Evolutionary conservation across 352 stramenopile species (phyloP).

Genomic region (Phytophthora ohioensis): DNA sequence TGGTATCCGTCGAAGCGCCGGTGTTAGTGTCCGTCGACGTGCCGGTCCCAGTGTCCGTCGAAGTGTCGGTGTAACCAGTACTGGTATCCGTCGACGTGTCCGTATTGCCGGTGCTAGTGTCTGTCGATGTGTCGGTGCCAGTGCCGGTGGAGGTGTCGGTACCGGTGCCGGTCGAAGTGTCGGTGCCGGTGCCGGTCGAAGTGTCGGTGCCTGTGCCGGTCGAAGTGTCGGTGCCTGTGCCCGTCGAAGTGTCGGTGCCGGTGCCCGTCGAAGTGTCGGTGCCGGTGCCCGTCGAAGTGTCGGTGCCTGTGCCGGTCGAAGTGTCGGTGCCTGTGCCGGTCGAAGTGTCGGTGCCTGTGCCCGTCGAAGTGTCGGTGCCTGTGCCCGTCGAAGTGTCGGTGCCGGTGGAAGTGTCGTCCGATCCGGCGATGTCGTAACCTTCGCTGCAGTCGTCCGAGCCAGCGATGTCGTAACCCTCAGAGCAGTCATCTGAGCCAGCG

Average conservation of each 20-base stretch:
- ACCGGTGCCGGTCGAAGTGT: neutral
- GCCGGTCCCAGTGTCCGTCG: conserved; percentile 1
- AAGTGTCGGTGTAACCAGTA: conserved; percentile 12
- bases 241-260: neutral
- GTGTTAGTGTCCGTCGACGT: conserved; percentile 6
- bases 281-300: neutral
- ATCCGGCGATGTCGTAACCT: conserved; percentile 29
- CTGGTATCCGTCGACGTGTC: conserved; percentile 18
- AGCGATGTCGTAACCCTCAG: conserved; percentile 37
- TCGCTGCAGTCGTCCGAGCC: conserved; percentile 32
- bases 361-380: neutral
- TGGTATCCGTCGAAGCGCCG: neutral
- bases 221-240: neutral
- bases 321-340: neutral
- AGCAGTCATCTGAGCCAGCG: conserved; percentile 26
- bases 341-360: neutral
- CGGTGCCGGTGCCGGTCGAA: neutral
- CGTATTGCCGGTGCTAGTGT: neutral
- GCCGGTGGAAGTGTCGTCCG: conserved; percentile 9
- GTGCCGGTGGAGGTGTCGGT: neutral
- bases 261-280: conserved; percentile 1
- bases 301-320: neutral
- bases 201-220: neutral
- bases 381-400: too few relatives aligned
- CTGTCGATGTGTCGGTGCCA: neutral